These are phyloP conservation scores for Xylaria sp. DNA, from an alignment of 2,329 filamentous ascomycete species.

Conservation along the genomic window DNA sequence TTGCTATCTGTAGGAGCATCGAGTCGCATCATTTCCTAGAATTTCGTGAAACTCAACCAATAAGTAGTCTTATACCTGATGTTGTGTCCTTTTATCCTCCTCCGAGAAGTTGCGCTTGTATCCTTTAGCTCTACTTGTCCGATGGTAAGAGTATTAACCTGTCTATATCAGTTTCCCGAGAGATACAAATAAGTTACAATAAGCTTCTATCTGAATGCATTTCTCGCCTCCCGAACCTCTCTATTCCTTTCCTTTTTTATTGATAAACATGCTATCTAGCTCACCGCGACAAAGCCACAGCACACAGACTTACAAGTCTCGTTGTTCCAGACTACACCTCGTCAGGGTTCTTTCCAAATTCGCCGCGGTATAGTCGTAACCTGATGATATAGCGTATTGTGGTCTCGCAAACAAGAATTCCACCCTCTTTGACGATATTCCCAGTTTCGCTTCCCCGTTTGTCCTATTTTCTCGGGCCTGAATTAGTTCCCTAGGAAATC, in stretches of 20 bases:
- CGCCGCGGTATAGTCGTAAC: too few species aligned
- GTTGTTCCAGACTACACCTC: neutral
- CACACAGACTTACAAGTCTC: neutral
- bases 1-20: neutral
- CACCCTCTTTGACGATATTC: too few species aligned
- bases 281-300: neutral
- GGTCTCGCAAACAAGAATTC: too few species aligned
- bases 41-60: neutral
- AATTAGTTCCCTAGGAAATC: too few species aligned
- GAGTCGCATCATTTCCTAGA: neutral
- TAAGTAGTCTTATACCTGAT: neutral
- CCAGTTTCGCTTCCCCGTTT: too few species aligned
- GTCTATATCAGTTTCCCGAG: neutral
- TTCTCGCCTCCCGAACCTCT: neutral
- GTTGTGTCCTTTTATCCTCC: neutral
- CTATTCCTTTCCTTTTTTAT: neutral
- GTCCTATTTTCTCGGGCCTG: too few species aligned
- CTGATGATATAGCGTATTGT: too few species aligned
- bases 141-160: neutral
- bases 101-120: neutral
- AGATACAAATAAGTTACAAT: neutral
- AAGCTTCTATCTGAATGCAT: neutral
- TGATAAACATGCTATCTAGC: neutral
- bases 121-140: neutral
- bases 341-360: too few species aligned